These are phyloP conservation scores for Tetracladium setigerum DNA, from an alignment of 495 filamentous ascomycete genomes.

Conservation along the genomic window DNA sequence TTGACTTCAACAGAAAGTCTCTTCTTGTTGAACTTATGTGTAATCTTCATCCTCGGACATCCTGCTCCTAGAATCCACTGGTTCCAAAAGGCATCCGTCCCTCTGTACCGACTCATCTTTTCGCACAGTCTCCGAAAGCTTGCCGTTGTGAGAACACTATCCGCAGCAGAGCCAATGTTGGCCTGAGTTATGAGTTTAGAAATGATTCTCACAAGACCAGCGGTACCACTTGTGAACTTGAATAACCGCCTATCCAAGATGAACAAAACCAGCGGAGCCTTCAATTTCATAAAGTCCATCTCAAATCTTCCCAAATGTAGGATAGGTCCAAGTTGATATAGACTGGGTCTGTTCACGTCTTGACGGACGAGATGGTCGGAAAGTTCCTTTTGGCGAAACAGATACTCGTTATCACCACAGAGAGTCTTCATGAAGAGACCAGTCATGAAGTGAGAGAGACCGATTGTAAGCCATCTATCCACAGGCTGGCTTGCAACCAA, in stretches of 20 bases:
- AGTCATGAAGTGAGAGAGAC: slow-evolving; percentile 87
- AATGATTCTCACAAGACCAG: slow-evolving; percentile 78
- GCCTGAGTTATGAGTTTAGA: slow-evolving; percentile 72
- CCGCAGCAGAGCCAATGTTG: slow-evolving; percentile 61
- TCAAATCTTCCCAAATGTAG: slow-evolving; percentile 75
- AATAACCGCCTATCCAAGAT: slow-evolving; percentile 85
- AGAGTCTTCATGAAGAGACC: slow-evolving; percentile 83
- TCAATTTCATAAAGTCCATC: slow-evolving; percentile 82
- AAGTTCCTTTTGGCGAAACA: slow-evolving; percentile 81
- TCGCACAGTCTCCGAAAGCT: slow-evolving; percentile 77
- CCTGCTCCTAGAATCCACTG: slow-evolving; percentile 90
- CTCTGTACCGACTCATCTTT: slow-evolving; percentile 72
- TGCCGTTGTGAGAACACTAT: slow-evolving; percentile 64
- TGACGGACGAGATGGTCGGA: slow-evolving; percentile 73
- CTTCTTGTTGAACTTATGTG: slow-evolving; percentile 95
- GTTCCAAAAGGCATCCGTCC: slow-evolving; percentile 73
- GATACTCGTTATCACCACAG: slow-evolving; percentile 89
- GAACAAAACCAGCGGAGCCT: slow-evolving; percentile 85
- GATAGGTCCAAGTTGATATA: slow-evolving; percentile 70
- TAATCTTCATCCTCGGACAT: slow-evolving; percentile 77
- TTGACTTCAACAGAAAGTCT: slow-evolving; percentile 90
- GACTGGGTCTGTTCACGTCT: slow-evolving; percentile 74
- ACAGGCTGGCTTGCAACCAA: slow-evolving; percentile 69
- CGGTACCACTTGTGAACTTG: slow-evolving; percentile 69
- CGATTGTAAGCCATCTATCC: slow-evolving; percentile 91